Evolutionary conservation across 75 land plant species (phyloP).

Genomic region (Sequoia sempervirens): DNA sequence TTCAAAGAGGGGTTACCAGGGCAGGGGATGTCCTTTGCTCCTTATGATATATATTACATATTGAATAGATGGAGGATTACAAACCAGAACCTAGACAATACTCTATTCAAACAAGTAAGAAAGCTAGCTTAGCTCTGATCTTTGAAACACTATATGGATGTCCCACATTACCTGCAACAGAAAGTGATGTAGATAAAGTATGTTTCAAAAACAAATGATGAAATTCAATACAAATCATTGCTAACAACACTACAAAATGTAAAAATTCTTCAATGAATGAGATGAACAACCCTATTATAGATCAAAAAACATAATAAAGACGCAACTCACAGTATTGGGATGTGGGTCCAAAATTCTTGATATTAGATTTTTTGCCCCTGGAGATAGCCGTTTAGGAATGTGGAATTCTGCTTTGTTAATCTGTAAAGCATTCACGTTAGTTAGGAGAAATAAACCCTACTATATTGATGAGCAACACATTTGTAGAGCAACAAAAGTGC

Average conservation of each 20-base stretch:
- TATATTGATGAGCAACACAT: neutral
- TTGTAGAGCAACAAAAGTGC: neutral
- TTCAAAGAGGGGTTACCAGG: neutral
- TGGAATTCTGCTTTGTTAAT: slow-evolving; percentile 41
- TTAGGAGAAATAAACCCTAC: neutral
- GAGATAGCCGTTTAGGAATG: slow-evolving; percentile 38
- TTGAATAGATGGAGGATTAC: neutral
- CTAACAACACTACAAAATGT: neutral
- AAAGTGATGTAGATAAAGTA: neutral
- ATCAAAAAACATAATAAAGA: neutral
- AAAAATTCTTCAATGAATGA: neutral
- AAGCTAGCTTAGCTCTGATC: neutral
- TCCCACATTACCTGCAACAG: neutral
- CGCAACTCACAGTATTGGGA: slow-evolving; percentile 27
- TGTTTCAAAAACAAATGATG: neutral
- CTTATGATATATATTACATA: neutral
- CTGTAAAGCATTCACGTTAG: slow-evolving; percentile 16
- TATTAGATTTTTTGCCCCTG: slow-evolving; percentile 33
- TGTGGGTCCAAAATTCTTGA: slow-evolving; percentile 42
- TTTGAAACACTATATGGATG: neutral
- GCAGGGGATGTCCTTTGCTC: neutral
- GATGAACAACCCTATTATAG: neutral
- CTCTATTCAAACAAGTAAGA: neutral
- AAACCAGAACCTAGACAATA: neutral
- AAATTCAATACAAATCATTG: neutral